phyloP scores from a whole-genome alignment of 2,329 filamentous ascomycete genomes.

The Claviceps africana region DNA sequence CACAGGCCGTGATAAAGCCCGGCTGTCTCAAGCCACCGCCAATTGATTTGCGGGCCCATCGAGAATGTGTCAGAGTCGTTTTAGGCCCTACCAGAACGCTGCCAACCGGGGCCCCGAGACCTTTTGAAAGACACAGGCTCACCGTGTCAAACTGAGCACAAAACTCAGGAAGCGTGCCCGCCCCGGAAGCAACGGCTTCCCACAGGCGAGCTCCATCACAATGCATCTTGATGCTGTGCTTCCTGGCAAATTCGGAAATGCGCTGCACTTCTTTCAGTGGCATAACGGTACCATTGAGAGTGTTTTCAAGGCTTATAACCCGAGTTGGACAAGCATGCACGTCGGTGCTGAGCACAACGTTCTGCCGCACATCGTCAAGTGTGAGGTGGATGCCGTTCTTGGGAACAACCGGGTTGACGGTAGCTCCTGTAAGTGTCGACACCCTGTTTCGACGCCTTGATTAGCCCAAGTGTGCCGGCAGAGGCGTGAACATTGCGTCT shows the following conservation, averaged over 20 bases:
- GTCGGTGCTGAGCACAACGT: constrained; percentile 52
- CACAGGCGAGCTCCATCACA: constrained; percentile 69
- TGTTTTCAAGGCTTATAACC: constrained; percentile 77
- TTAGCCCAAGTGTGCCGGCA: neutral
- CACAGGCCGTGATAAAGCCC: constrained; percentile 58
- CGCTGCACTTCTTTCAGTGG: constrained; percentile 56
- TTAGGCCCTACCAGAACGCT: constrained; percentile 51
- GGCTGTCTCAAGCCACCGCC: constrained; percentile 63
- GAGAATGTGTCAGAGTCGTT: constrained; percentile 23
- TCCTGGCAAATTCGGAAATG: constrained; percentile 56
- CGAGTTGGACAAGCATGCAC: constrained; percentile 68
- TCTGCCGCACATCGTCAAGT: constrained; percentile 57
- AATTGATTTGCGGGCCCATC: constrained; percentile 50
- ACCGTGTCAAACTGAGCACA: constrained; percentile 58
- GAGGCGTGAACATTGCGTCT: neutral
- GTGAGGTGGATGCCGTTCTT: constrained; percentile 61
- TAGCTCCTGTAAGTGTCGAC: constrained; percentile 56
- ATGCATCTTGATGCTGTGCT: constrained; percentile 54
- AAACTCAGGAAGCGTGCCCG: constrained; percentile 52
- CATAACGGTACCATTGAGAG: constrained; percentile 64
- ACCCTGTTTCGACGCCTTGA: constrained; percentile 36
- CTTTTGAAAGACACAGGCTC: constrained; percentile 69
- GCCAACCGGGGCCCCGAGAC: constrained; percentile 67
- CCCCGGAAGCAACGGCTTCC: constrained; percentile 63
- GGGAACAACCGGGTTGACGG: constrained; percentile 52